A percentile compares a stretch with the other conserved stretches of the same genome.
These are phyloP conservation scores for Teratosphaeria viscida DNA, from an alignment of 2,329 filamentous ascomycete species.

Conservation along the genomic window DNA sequence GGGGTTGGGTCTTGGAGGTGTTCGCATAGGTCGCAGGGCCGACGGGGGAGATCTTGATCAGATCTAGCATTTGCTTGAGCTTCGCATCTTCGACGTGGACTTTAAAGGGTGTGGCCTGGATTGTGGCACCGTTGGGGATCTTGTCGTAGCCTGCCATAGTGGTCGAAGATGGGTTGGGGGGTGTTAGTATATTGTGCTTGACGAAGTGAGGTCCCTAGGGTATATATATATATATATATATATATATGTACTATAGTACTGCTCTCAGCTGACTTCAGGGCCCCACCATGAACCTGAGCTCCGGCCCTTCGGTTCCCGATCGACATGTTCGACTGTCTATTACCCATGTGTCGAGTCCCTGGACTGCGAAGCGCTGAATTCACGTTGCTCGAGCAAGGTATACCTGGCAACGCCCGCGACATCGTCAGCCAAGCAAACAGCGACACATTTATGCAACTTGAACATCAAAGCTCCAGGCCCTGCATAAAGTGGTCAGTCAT, in stretches of 20 bases:
- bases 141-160: conserved; percentile 11
- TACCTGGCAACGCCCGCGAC: no score
- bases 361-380: no score
- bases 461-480: no score
- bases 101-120: conserved; percentile 33
- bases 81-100: conserved; percentile 34
- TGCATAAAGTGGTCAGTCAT: background rate
- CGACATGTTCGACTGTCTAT: no score
- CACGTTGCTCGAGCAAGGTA: no score
- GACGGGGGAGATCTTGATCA: conserved; percentile 39
- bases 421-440: no score
- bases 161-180: background rate
- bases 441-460: no score
- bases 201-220: background rate
- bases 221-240: background rate
- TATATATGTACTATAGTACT: background rate
- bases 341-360: no score
- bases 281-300: background rate
- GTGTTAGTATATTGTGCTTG: background rate
- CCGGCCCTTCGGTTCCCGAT: no score
- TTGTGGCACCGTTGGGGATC: conserved; percentile 28
- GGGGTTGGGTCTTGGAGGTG: conserved; percentile 22
- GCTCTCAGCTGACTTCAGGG: background rate
- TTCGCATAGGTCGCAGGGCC: conserved; percentile 42
- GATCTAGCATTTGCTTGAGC: conserved; percentile 35